These are phyloP conservation scores for Lentinula edodes DNA, from an alignment of 768 basidiomycete species.

Conservation along the genomic window DNA sequence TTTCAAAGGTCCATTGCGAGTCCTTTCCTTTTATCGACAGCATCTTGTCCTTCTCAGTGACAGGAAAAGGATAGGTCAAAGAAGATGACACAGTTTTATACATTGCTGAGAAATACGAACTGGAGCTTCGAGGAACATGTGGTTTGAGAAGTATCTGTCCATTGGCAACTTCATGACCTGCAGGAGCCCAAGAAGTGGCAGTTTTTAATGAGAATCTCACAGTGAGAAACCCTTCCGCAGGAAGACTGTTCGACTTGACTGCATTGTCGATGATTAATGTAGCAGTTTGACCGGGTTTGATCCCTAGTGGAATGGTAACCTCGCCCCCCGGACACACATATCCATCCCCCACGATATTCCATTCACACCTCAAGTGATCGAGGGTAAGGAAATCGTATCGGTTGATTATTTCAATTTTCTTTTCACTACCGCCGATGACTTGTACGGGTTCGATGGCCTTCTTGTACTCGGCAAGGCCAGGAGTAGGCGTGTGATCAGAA, in stretches of 20 bases:
- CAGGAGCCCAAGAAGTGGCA: slow-evolving; percentile 3
- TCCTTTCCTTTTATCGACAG: not conserved
- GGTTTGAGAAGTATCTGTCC: slow-evolving; percentile 4
- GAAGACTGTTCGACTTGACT: not conserved
- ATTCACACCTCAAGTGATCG: slow-evolving; percentile 6
- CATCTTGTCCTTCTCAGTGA: not conserved
- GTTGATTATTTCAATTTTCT: slow-evolving; percentile 5
- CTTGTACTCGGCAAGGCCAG: slow-evolving; percentile 9
- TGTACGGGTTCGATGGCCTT: slow-evolving; percentile 8
- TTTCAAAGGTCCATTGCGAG: slow-evolving; percentile 7
- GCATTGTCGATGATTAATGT: not conserved
- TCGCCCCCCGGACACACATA: not conserved
- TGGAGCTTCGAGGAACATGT: not conserved
- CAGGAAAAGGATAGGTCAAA: not conserved
- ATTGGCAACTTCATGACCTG: slow-evolving; percentile 8
- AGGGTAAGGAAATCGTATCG: slow-evolving; percentile 9
- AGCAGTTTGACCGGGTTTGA: not conserved
- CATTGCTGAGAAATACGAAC: not conserved
- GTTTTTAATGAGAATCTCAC: slow-evolving; percentile 1
- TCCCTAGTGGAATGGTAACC: slow-evolving; percentile 1
- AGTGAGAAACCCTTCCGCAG: not conserved
- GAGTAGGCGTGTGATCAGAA: slow-evolving; percentile 7
- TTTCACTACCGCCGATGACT: slow-evolving; percentile 2
- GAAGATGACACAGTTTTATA: not conserved
- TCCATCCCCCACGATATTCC: slow-evolving; percentile 1